Percentiles rank a stretch among this genome's conserved stretches.
Conservation (phyloP, 2,329 filamentous ascomycete species). For the Botryosphaeria agaves region DNA sequence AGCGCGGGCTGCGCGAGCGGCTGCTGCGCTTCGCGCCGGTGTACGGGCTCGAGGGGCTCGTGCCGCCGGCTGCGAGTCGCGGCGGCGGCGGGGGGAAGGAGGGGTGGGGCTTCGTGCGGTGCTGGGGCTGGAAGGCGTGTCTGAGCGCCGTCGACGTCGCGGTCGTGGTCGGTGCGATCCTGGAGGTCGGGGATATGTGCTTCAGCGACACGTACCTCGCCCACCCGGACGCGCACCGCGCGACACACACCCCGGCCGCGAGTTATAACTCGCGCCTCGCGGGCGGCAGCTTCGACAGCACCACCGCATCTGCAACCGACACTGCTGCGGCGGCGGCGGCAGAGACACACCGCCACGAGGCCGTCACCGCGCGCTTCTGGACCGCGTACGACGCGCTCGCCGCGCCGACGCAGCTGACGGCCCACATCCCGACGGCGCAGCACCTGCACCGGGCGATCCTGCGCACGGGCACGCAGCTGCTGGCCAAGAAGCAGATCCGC, state of each 20-base stretch:
- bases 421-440: slow-evolving; percentile 66
- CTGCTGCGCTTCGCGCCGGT: slow-evolving; percentile 81
- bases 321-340: slow-evolving; percentile 12
- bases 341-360: slow-evolving; percentile 8
- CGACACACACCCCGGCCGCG: slow-evolving; percentile 4
- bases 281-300: slow-evolving; percentile 15
- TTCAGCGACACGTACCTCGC: slow-evolving; percentile 5
- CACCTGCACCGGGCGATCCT: slow-evolving; percentile 85
- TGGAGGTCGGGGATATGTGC: slow-evolving; percentile 57
- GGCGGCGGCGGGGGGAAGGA: slow-evolving; percentile 60
- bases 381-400: slow-evolving; percentile 39
- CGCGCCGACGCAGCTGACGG: slow-evolving; percentile 52
- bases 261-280: slow-evolving; percentile 11
- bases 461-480: slow-evolving; percentile 74
- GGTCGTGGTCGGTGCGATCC: slow-evolving; percentile 77
- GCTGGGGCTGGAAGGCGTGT: slow-evolving; percentile 95
- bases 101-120: slow-evolving; percentile 92
- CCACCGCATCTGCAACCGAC: too few species aligned
- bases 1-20: slow-evolving; percentile 68
- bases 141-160: slow-evolving; percentile 85
- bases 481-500: slow-evolving; percentile 87
- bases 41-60: slow-evolving; percentile 86
- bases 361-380: slow-evolving; percentile 30
- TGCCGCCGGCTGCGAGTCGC: slow-evolving; percentile 60
- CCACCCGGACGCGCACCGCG: slow-evolving; percentile 2